phyloP scores from a whole-genome alignment of 2,329 filamentous ascomycete genomes.

The Curvularia sp. region DNA sequence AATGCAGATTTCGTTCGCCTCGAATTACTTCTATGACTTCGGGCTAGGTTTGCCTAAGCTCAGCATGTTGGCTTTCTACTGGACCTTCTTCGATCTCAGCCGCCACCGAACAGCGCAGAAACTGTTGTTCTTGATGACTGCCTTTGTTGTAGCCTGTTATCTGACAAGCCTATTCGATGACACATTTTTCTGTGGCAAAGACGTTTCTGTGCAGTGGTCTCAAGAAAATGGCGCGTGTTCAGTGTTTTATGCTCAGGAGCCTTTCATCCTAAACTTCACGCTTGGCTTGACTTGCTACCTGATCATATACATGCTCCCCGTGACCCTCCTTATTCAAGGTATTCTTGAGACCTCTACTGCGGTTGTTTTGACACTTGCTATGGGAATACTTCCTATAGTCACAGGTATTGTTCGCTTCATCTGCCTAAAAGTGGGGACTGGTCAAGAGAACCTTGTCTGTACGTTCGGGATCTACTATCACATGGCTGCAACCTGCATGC shows the following conservation, averaged over 20 bases:
- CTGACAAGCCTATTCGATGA: slow-evolving; percentile 31
- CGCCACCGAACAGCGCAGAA: slow-evolving; percentile 25
- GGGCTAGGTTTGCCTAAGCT: slow-evolving; percentile 34
- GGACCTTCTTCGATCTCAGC: slow-evolving; percentile 26
- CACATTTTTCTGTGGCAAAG: slow-evolving; percentile 29
- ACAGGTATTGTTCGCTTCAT: slow-evolving; percentile 15
- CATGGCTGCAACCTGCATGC: neutral
- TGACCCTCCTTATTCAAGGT: too few relatives aligned
- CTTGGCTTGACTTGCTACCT: slow-evolving; percentile 32
- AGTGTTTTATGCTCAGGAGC: slow-evolving; percentile 32
- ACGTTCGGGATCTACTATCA: neutral
- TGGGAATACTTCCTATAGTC: too few relatives aligned
- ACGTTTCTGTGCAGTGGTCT: slow-evolving; percentile 29
- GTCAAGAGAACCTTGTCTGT: slow-evolving; percentile 5
- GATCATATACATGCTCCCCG: too few relatives aligned
- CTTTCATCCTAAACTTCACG: slow-evolving; percentile 32
- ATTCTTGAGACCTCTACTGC: too few relatives aligned
- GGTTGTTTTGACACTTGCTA: too few relatives aligned
- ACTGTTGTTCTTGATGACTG: slow-evolving; percentile 26
- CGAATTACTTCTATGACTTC: slow-evolving; percentile 34
- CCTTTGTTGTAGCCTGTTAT: slow-evolving; percentile 28
- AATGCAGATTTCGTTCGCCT: slow-evolving; percentile 28
- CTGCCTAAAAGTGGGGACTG: slow-evolving; percentile 1
- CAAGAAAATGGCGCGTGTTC: slow-evolving; percentile 32
- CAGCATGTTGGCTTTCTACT: slow-evolving; percentile 34